Conservation (phyloP, 345 rosid genomes). For the Camelina sativa region DNA sequence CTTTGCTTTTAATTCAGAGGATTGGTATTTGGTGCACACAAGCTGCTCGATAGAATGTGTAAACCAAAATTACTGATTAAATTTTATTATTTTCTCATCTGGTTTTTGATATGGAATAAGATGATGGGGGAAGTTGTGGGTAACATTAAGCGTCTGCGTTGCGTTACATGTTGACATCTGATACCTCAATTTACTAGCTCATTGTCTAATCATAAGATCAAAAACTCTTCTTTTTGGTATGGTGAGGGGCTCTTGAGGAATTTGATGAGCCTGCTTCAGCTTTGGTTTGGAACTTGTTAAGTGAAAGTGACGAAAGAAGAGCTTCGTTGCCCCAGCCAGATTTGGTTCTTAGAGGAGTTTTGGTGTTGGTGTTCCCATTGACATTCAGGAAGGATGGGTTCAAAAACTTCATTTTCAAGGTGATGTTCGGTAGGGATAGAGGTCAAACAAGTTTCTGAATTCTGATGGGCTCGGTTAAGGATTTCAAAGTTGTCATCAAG, state of each 20-base stretch:
- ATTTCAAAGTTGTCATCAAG: background rate
- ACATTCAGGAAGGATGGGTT: slow-evolving; percentile 53
- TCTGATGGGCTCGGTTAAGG: background rate
- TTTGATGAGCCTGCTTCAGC: slow-evolving; percentile 53
- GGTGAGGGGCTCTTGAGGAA: background rate
- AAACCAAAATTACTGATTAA: slow-evolving; percentile 19
- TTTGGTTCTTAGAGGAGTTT: too few species aligned
- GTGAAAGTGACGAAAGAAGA: slow-evolving; percentile 7
- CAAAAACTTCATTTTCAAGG: slow-evolving; percentile 48
- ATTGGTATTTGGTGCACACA: background rate
- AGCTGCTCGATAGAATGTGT: background rate
- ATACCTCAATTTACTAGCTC: slow-evolving; percentile 26
- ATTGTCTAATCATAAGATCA: background rate
- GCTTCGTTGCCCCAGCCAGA: background rate
- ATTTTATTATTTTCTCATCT: background rate
- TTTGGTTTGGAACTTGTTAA: slow-evolving; percentile 49
- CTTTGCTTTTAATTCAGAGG: background rate
- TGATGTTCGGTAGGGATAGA: too few species aligned
- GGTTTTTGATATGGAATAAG: slow-evolving; percentile 35
- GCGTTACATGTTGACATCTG: background rate
- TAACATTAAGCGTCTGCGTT: background rate
- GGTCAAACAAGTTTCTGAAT: too few species aligned
- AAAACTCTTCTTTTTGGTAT: too few species aligned
- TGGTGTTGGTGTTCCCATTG: slow-evolving; percentile 49
- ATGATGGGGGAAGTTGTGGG: slow-evolving; percentile 1